Evolutionary conservation across 2,329 filamentous ascomycete species (phyloP).

Genomic region (Venturia oleaginea): DNA sequence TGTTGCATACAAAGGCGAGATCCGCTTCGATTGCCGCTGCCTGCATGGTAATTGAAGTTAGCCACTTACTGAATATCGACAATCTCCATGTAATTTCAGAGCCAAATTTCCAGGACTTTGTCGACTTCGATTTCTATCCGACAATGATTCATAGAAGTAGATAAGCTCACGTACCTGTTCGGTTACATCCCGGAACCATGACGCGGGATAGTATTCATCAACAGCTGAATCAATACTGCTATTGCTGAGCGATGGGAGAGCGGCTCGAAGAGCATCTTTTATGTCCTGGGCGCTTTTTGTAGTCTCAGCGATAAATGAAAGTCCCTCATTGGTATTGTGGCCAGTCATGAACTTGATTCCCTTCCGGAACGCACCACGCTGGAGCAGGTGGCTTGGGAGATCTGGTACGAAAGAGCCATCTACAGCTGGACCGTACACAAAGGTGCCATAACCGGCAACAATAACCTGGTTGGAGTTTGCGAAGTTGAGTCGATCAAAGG

Average conservation of each 20-base stretch:
- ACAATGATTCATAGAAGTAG: background rate
- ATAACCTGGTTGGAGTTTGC: constrained; percentile 26
- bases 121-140: background rate
- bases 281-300: constrained; percentile 26
- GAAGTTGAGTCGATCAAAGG: constrained; percentile 24
- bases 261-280: constrained; percentile 19
- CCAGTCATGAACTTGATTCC: constrained; percentile 27
- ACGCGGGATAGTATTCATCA: constrained; percentile 40
- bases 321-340: constrained; percentile 38
- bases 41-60: constrained; percentile 26
- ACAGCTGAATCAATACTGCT: constrained; percentile 33
- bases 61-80: background rate
- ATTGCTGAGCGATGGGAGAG: constrained; percentile 25
- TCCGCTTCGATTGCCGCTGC: constrained; percentile 36
- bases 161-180: constrained; percentile 7
- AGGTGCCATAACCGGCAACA: constrained; percentile 25
- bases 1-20: constrained; percentile 41
- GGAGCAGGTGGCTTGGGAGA: constrained; percentile 24
- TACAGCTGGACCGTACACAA: constrained; percentile 25
- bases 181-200: constrained; percentile 38
- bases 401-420: constrained; percentile 15
- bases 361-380: constrained; percentile 29
- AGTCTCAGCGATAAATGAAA: constrained; percentile 34
- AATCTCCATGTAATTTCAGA: no score
- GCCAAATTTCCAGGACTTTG: no score